These are phyloP conservation scores for Blastobotrys petasosporus DNA, from an alignment of 1,139 yeast species.

Conservation along the genomic window DNA sequence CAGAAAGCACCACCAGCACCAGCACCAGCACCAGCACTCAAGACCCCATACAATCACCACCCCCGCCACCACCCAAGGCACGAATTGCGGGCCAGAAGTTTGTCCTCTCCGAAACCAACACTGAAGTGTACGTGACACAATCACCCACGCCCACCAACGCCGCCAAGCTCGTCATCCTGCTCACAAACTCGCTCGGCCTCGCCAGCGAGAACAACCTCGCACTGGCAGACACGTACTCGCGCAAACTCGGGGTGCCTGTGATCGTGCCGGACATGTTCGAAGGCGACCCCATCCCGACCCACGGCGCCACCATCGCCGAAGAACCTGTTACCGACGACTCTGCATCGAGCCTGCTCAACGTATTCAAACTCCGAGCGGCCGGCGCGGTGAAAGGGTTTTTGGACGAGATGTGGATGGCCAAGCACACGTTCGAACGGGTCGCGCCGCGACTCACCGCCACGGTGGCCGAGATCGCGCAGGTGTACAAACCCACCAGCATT, in stretches of 20 bases:
- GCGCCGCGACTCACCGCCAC: constrained; percentile 29
- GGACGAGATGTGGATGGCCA: constrained; percentile 39
- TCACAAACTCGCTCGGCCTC: constrained; percentile 33
- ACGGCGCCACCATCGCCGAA: constrained; percentile 23
- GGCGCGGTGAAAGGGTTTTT: constrained; percentile 33
- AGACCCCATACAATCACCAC: not conserved
- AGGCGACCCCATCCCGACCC: constrained; percentile 30
- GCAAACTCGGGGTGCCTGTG: constrained; percentile 26
- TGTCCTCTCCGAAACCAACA: constrained; percentile 22
- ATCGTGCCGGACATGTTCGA: constrained; percentile 33
- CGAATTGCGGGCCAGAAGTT: constrained; percentile 23
- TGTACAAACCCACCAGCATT: constrained; percentile 32
- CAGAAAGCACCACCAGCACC: not conserved
- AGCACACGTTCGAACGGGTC: constrained; percentile 33
- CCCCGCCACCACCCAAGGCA: constrained; percentile 16
- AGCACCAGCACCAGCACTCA: not conserved
- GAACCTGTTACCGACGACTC: constrained; percentile 7
- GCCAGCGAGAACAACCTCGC: constrained; percentile 27
- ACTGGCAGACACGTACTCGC: constrained; percentile 30
- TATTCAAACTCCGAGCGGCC: constrained; percentile 32
- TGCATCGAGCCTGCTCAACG: constrained; percentile 25
- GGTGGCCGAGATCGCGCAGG: constrained; percentile 33
- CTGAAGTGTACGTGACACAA: constrained; percentile 26
- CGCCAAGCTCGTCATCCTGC: constrained; percentile 24
- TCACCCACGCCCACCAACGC: constrained; percentile 14